phyloP scores from a whole-genome alignment of 2,329 filamentous ascomycete genomes.

The Stemphylium beticola region DNA sequence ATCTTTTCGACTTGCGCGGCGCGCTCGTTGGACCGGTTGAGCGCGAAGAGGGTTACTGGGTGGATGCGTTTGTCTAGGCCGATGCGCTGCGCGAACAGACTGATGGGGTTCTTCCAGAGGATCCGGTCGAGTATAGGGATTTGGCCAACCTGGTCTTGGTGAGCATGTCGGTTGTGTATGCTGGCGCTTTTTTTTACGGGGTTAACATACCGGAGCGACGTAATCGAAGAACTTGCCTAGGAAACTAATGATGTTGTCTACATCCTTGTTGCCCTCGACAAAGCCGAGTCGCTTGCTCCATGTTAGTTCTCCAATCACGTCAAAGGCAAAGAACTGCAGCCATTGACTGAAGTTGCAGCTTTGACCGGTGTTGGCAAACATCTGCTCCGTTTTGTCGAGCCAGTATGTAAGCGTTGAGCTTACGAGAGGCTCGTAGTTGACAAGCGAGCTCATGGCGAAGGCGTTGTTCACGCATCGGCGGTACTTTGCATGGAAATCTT shows the following conservation, averaged over 20 bases:
- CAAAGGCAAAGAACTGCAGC: slow-evolving; percentile 83
- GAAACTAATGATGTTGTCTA: slow-evolving; percentile 75
- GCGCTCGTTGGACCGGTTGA: slow-evolving; percentile 70
- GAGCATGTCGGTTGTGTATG: slow-evolving; percentile 3
- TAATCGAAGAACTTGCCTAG: slow-evolving; percentile 71
- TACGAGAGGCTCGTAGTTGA: slow-evolving; percentile 81
- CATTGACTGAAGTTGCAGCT: slow-evolving; percentile 71
- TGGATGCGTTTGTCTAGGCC: slow-evolving; percentile 73
- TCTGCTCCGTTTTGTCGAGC: slow-evolving; percentile 58
- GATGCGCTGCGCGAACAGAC: slow-evolving; percentile 70
- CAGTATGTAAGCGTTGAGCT: slow-evolving; percentile 76
- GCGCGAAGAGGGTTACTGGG: slow-evolving; percentile 74
- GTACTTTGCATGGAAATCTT: slow-evolving; percentile 76
- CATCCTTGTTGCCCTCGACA: slow-evolving; percentile 74
- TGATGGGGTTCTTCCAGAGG: slow-evolving; percentile 76
- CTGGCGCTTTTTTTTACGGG: not conserved
- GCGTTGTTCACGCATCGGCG: slow-evolving; percentile 76
- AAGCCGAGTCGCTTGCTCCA: slow-evolving; percentile 79
- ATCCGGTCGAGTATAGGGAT: slow-evolving; percentile 74
- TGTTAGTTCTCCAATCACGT: slow-evolving; percentile 79
- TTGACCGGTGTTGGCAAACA: slow-evolving; percentile 50
- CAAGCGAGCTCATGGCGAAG: slow-evolving; percentile 77
- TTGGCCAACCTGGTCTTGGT: slow-evolving; percentile 66
- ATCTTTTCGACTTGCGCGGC: slow-evolving; percentile 60
- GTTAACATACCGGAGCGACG: slow-evolving; percentile 66